Evolutionary conservation across 805 yeast species (phyloP).

Genomic region (Millerago galiae): DNA sequence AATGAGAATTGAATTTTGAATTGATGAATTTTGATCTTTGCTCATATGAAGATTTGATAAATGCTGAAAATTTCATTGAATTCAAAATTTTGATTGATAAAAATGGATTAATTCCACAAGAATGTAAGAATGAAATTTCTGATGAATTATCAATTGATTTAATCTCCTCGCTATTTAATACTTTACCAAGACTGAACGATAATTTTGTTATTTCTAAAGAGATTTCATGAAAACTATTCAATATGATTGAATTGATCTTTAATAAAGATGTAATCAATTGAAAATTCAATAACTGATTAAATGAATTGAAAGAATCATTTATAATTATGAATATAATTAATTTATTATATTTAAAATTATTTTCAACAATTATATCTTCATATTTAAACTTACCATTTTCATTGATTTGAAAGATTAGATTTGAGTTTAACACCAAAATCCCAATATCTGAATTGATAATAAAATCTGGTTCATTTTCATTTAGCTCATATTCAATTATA

Average conservation of each 20-base stretch:
- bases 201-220: constrained; percentile 8
- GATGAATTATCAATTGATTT: constrained; percentile 1
- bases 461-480: constrained; percentile 12
- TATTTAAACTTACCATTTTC: constrained; percentile 5
- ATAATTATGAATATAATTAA: constrained; percentile 8
- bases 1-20: too few species aligned
- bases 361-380: constrained; percentile 3
- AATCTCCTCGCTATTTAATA: neutral
- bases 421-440: constrained; percentile 8
- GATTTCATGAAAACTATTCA: neutral
- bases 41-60: neutral
- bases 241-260: constrained; percentile 5
- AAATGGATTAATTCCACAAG: constrained; percentile 16
- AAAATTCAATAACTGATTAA: constrained; percentile 8
- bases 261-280: constrained; percentile 13
- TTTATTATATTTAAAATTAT: constrained; percentile 1
- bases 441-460: constrained; percentile 11
- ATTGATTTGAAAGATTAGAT: constrained; percentile 11
- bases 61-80: constrained; percentile 2
- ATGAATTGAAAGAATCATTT: neutral
- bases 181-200: neutral
- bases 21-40: neutral
- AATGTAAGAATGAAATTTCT: constrained; percentile 6
- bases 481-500: constrained; percentile 14
- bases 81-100: constrained; percentile 6